phyloP scores from a whole-genome alignment of 2,329 filamentous ascomycete species.

The Sclerotinia minor region DNA sequence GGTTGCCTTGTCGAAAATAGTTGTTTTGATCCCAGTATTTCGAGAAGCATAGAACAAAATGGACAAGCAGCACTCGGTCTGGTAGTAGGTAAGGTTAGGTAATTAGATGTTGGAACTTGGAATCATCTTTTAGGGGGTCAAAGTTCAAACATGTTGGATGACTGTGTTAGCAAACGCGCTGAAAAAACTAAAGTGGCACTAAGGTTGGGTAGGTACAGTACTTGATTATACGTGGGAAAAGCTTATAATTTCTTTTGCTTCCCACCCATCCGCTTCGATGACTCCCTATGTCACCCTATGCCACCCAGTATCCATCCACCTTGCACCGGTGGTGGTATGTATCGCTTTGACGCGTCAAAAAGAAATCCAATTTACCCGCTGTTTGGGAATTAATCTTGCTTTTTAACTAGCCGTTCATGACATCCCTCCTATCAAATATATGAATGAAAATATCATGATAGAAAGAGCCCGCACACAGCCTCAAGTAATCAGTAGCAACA shows the following conservation, averaged over 20 bases:
- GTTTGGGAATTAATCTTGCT: slow-evolving; percentile 1
- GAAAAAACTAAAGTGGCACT: background rate
- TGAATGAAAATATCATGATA: background rate
- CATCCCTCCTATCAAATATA: background rate
- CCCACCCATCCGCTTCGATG: background rate
- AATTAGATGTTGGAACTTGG: background rate
- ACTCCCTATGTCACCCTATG: background rate
- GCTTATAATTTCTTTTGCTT: slow-evolving; percentile 14
- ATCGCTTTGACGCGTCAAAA: slow-evolving; percentile 18
- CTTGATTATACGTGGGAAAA: too few species aligned
- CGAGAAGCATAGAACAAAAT: background rate
- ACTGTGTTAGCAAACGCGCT: slow-evolving; percentile 7
- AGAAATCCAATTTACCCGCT: slow-evolving; percentile 9
- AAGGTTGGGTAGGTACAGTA: too few species aligned
- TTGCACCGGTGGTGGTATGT: too few species aligned
- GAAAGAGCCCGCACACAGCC: slow-evolving; percentile 10
- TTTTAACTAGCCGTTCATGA: slow-evolving; percentile 3
- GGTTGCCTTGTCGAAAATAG: slow-evolving; percentile 14
- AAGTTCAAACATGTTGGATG: slow-evolving; percentile 9
- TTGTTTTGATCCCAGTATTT: background rate
- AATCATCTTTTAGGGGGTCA: background rate
- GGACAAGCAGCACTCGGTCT: background rate
- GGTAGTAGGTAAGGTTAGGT: too few species aligned
- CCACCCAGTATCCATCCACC: background rate
- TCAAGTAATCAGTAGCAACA: background rate